Evolutionary conservation across 2,329 filamentous ascomycete species (phyloP).

Genomic region (Fusarium beomiforme): DNA sequence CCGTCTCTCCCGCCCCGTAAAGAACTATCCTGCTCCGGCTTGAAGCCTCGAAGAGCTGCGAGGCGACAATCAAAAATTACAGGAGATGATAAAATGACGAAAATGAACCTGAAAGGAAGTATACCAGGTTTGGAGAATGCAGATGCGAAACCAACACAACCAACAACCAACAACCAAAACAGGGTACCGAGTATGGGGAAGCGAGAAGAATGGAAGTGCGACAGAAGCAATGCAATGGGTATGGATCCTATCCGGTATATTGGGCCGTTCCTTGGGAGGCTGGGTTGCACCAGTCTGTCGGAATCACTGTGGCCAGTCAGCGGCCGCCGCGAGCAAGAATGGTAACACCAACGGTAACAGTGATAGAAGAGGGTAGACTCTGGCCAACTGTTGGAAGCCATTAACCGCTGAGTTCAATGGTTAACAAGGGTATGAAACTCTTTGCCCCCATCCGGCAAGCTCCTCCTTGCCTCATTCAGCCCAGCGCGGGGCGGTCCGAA

Average conservation of each 20-base stretch:
- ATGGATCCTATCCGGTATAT: slow-evolving; percentile 5
- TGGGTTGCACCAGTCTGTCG: slow-evolving; percentile 1
- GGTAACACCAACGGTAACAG: background rate
- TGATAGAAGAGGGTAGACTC: background rate
- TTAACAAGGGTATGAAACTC: slow-evolving; percentile 8
- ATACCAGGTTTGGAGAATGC: background rate
- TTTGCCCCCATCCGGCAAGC: background rate
- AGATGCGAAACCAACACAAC: slow-evolving; percentile 7
- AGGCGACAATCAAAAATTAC: background rate
- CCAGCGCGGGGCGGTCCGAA: slow-evolving; percentile 4
- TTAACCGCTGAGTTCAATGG: slow-evolving; percentile 7
- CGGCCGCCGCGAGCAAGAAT: background rate
- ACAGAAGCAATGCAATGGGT: slow-evolving; percentile 1
- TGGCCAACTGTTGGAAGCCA: background rate
- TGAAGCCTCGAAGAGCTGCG: background rate
- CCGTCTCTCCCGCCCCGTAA: background rate
- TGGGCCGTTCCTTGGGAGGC: background rate
- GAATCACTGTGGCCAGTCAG: background rate
- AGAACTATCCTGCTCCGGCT: background rate
- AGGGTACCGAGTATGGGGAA: slow-evolving; percentile 5
- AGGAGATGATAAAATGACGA: background rate
- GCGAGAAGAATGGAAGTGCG: slow-evolving; percentile 5
- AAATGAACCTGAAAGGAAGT: background rate
- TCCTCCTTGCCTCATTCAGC: background rate
- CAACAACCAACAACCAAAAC: slow-evolving; percentile 3